Conservation (phyloP, 441 rosid genomes). For the Arabidopsis lyrata region DNA sequence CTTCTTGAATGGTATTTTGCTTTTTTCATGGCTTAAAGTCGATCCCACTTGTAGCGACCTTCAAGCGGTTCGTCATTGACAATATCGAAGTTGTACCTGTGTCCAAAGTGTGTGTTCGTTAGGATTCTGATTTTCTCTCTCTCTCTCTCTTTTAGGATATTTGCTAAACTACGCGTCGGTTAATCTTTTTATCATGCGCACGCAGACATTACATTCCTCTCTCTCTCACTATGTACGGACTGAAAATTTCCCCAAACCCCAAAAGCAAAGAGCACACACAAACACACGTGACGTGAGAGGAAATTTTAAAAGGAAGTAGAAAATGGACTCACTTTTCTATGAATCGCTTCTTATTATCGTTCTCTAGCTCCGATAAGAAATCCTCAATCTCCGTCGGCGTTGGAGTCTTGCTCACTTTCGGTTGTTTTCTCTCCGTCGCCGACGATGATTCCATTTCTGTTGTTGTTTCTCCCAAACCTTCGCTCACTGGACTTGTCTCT, state of each 20-base stretch:
- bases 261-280: background rate
- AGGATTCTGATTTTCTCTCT: conserved; percentile 43
- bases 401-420: conserved; percentile 38
- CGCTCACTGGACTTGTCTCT: conserved; percentile 44
- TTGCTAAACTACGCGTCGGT: conserved; percentile 39
- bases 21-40: conserved; percentile 46
- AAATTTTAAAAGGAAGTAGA: background rate
- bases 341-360: conserved; percentile 64
- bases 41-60: conserved; percentile 88
- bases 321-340: conserved; percentile 61
- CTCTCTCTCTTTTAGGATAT: background rate
- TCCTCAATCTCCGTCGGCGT: conserved; percentile 65
- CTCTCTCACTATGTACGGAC: conserved; percentile 29
- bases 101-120: conserved; percentile 34
- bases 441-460: conserved; percentile 48
- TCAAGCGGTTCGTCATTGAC: conserved; percentile 73
- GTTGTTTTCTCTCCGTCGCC: conserved; percentile 18
- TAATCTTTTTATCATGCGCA: conserved; percentile 56
- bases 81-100: conserved; percentile 83
- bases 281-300: conserved; percentile 25
- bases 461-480: conserved; percentile 42
- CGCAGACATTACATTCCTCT: conserved; percentile 3
- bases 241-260: background rate
- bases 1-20: background rate
- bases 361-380: conserved; percentile 61